A percentile compares a stretch with the other conserved stretches of the same genome.
Conservation (phyloP, 805 yeast species). For the Candida manassasensis region DNA sequence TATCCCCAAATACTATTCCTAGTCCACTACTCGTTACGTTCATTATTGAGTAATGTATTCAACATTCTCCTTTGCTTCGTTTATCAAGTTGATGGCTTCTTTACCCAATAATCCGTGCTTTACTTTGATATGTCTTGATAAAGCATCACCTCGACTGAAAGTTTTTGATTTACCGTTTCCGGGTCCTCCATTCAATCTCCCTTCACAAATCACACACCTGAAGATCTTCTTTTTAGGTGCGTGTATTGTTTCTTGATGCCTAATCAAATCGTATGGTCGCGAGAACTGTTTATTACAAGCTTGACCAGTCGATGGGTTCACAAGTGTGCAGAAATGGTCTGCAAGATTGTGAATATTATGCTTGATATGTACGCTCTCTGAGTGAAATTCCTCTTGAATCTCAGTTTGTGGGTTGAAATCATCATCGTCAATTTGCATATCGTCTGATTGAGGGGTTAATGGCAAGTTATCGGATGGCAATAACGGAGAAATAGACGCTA, state of each 20-base stretch:
- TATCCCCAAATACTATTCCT: neutral
- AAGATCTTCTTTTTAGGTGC: slow-evolving; percentile 42
- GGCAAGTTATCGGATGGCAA: neutral
- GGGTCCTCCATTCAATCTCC: slow-evolving; percentile 41
- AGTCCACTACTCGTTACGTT: neutral
- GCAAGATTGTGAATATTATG: slow-evolving; percentile 16
- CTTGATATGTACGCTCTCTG: neutral
- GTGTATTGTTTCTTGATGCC: slow-evolving; percentile 48
- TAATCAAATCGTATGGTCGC: slow-evolving; percentile 49
- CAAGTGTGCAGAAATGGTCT: slow-evolving; percentile 54
- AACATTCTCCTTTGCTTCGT: slow-evolving; percentile 72
- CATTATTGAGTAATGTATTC: slow-evolving; percentile 42
- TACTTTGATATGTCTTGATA: slow-evolving; percentile 55
- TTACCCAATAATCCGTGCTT: slow-evolving; percentile 72
- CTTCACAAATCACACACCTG: slow-evolving; percentile 44
- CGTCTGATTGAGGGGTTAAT: slow-evolving; percentile 7
- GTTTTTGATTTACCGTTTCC: slow-evolving; percentile 49
- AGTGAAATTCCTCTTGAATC: neutral
- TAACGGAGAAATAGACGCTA: neutral
- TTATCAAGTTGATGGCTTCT: slow-evolving; percentile 66
- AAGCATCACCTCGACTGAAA: slow-evolving; percentile 44
- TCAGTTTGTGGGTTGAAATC: slow-evolving; percentile 6
- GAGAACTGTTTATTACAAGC: slow-evolving; percentile 79
- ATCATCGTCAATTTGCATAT: slow-evolving; percentile 13
- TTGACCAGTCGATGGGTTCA: slow-evolving; percentile 56